phyloP scores from a whole-genome alignment of 805 yeast species.

The Kodamaea jinghongensis region DNA sequence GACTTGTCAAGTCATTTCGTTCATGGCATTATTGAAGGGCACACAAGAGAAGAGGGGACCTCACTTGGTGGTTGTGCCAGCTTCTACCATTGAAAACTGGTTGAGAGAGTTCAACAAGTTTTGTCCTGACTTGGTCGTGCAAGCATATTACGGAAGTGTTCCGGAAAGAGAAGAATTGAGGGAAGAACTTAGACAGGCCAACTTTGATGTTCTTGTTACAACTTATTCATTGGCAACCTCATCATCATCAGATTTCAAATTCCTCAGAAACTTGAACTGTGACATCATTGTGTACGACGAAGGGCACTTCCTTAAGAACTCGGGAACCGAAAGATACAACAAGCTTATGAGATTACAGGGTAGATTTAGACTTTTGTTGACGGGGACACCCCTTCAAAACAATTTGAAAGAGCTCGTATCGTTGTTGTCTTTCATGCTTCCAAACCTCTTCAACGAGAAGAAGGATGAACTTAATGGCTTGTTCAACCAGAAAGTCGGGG shows the following conservation, averaged over 20 bases:
- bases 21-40: conserved; percentile 80
- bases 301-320: conserved; percentile 95
- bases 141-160: conserved; percentile 91
- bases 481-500: conserved; percentile 83
- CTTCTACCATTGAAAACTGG: conserved; percentile 97
- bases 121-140: conserved; percentile 76
- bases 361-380: conserved; percentile 77
- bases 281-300: conserved; percentile 94
- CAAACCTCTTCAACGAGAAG: conserved; percentile 74
- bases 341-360: conserved; percentile 85
- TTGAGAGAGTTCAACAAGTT: conserved; percentile 88
- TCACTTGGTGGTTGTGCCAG: conserved; percentile 91
- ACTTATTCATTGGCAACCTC: conserved; percentile 93
- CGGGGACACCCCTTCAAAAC: conserved; percentile 97
- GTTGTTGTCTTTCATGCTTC: conserved; percentile 85
- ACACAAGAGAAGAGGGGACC: conserved; percentile 60
- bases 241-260: conserved; percentile 73
- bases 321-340: conserved; percentile 78
- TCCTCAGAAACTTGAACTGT: conserved; percentile 70
- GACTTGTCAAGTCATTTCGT: conserved; percentile 93
- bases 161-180: conserved; percentile 83
- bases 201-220: conserved; percentile 88
- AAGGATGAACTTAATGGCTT: conserved; percentile 77
- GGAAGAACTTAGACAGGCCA: conserved; percentile 54
- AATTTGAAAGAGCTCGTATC: conserved; percentile 89